These are phyloP conservation scores for Strobilomyces confusus DNA, from an alignment of 768 basidiomycete species.

Conservation along the genomic window DNA sequence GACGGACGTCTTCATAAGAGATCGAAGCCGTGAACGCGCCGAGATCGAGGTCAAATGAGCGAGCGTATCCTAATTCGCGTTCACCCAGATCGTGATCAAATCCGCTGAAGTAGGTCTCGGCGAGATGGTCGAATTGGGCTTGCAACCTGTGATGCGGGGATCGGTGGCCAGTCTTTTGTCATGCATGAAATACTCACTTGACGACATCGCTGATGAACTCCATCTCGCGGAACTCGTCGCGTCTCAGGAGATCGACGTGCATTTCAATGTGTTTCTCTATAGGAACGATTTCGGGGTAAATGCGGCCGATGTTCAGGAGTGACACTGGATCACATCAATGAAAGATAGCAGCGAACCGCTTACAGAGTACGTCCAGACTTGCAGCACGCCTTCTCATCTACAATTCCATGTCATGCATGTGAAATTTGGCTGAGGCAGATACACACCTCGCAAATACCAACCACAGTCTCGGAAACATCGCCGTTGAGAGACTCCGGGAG, in stretches of 20 bases:
- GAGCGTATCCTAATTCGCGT: constrained; percentile 77
- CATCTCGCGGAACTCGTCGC: constrained; percentile 89
- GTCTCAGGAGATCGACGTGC: constrained; percentile 78
- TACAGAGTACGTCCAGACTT: constrained; percentile 77
- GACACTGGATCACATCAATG: constrained; percentile 76
- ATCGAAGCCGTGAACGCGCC: constrained; percentile 93
- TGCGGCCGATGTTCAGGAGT: constrained; percentile 80
- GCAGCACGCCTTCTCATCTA: constrained; percentile 85
- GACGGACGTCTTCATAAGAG: constrained; percentile 80
- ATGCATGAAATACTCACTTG: constrained; percentile 57
- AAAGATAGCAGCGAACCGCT: constrained; percentile 84
- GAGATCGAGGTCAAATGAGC: constrained; percentile 84
- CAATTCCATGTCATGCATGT: not conserved
- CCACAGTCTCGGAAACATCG: constrained; percentile 76
- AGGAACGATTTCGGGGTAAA: constrained; percentile 79
- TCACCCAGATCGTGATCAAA: constrained; percentile 89
- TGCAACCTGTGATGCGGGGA: constrained; percentile 59
- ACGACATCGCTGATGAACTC: constrained; percentile 89
- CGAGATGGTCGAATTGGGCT: constrained; percentile 89
- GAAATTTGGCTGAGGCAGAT: not conserved
- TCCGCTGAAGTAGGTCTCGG: constrained; percentile 79
- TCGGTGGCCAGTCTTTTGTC: not conserved
- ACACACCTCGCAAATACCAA: constrained; percentile 90
- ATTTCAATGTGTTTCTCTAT: constrained; percentile 92
- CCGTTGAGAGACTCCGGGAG: constrained; percentile 84